Evolutionary conservation across 352 stramenopile species (phyloP), one percentile per base, ranked within the genome.

Genomic region (Plasmopara viticola): DNA sequence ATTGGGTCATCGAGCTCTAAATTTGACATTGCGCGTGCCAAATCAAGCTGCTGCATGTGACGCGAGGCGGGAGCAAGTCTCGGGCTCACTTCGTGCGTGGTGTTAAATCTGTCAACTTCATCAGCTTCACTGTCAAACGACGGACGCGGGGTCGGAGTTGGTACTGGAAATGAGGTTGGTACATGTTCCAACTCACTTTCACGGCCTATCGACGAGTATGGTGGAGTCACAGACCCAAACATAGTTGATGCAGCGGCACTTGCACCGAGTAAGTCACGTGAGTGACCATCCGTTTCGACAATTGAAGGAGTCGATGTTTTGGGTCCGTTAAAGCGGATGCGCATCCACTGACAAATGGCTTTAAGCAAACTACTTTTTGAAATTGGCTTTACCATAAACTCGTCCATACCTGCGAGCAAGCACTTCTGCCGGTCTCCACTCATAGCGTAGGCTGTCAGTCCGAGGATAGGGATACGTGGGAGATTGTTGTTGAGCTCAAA

Each of bases 351-450:
- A 3, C 74, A 70, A 55, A 93, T 83, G 8, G 82, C 82, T 6
- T 73, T 74, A 5, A 74, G 66, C 3, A 93, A 48, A 12, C 70
- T 66, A 2, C 64, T 56, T 56, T 93, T 90, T 5, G 73, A 81
- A 30, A 93, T 91, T 0, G 83, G 83, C 53, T 93, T 93, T 28
- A 91, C 83, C 29, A 93, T 87, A 60, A 91, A 88, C 42, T 93
- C 83, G 41, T 93, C 83, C 83, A 93, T 93, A 14, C 83, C 83
- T n/a, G 74, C 73, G 35, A 90, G 80, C 4, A 93, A 59, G 52
- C 83, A 93, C 50, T 90, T 89, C 38, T 90, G 78, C 0, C 81
- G 72, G 53, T 93, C 83, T 12, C 78, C 80, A 60, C 74, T 90
- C 80, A 93, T 91, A 1, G 83, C 83, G 34, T 93, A 91, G 12